phyloP scores from a whole-genome alignment of 2,329 filamentous ascomycete genomes.

The Botrytis elliptica region DNA sequence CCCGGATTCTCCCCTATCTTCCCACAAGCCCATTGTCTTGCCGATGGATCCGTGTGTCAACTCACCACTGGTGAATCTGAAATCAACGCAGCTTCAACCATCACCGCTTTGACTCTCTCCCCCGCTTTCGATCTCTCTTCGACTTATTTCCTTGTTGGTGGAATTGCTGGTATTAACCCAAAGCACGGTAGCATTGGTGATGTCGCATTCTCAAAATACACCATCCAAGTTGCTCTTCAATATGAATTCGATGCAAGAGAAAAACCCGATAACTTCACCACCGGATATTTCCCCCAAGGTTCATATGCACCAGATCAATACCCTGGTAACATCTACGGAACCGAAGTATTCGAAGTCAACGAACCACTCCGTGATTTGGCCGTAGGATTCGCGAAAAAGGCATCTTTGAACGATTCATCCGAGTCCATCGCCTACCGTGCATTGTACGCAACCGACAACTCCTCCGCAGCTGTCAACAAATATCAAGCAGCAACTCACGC shows the following conservation, averaged over 20 bases:
- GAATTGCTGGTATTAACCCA: constrained; percentile 74
- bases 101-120: constrained; percentile 63
- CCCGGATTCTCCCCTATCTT: constrained; percentile 65
- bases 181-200: constrained; percentile 62
- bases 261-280: constrained; percentile 61
- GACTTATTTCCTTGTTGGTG: constrained; percentile 70
- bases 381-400: constrained; percentile 50
- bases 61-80: constrained; percentile 66
- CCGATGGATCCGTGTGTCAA: constrained; percentile 62
- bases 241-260: constrained; percentile 73
- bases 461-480: constrained; percentile 41
- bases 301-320: constrained; percentile 54
- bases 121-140: constrained; percentile 59
- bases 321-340: constrained; percentile 61
- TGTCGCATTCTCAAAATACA: constrained; percentile 67
- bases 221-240: constrained; percentile 72
- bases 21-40: constrained; percentile 63
- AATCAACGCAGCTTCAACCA: constrained; percentile 71
- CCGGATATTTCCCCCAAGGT: constrained; percentile 68
- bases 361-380: constrained; percentile 55
- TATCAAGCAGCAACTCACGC: constrained; percentile 46
- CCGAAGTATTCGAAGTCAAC: constrained; percentile 68
- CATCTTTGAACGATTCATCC: constrained; percentile 52
- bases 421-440: constrained; percentile 52
- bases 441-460: constrained; percentile 48